Percentiles rank a stretch among this genome's conserved stretches.
Conservation (phyloP, 176 grass and related monocot genomes). For the Carex cristatella region DNA sequence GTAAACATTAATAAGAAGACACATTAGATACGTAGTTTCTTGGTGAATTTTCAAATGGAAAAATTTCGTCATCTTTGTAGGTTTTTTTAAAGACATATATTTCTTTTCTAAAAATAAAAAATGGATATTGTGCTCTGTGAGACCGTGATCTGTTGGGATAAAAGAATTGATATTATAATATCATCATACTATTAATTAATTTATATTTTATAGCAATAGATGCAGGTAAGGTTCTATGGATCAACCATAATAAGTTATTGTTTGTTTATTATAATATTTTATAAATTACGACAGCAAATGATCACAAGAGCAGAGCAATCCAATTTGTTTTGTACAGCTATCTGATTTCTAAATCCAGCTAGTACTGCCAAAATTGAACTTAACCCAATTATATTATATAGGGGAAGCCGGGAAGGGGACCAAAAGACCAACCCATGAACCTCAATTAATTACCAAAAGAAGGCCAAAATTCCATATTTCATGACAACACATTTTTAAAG, state of each 20-base stretch:
- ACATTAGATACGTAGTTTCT: too few species aligned
- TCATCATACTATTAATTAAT: neutral
- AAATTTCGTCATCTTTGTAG: too few species aligned
- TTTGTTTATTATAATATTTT: neutral
- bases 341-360: slow-evolving; percentile 2
- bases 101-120: too few species aligned
- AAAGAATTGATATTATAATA: neutral
- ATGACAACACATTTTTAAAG: neutral
- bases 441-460: slow-evolving; percentile 13
- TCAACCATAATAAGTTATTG: neutral
- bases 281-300: neutral
- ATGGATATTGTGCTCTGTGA: too few species aligned
- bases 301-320: neutral
- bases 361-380: slow-evolving; percentile 11
- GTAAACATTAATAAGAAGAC: too few species aligned
- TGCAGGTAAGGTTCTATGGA: neutral
- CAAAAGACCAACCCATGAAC: neutral
- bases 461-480: neutral
- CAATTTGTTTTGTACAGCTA: neutral
- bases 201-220: neutral
- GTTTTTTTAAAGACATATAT: too few species aligned
- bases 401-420: neutral
- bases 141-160: too few species aligned
- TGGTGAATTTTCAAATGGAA: too few species aligned
- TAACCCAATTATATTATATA: neutral